These are phyloP conservation scores for Lanmaoa pseudosensibilis DNA, from an alignment of 768 basidiomycete genomes.

Conservation along the genomic window DNA sequence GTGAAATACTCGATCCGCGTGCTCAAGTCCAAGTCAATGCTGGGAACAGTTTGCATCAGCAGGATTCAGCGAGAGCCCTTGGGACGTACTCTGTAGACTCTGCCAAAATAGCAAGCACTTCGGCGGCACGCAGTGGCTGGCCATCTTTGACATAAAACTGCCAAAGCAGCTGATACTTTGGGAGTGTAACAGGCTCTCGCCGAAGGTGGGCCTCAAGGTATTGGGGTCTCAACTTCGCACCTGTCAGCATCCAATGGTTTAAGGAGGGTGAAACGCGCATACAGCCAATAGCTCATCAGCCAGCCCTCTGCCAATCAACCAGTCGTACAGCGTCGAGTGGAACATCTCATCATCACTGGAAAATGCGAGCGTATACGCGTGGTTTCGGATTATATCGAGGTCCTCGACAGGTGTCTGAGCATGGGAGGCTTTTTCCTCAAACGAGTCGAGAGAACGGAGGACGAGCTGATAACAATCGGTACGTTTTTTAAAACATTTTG, in stretches of 20 bases:
- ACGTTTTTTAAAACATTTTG: constrained; percentile 58
- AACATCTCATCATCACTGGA: constrained; percentile 88
- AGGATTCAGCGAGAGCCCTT: neutral
- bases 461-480: constrained; percentile 79
- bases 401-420: constrained; percentile 43
- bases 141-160: constrained; percentile 95
- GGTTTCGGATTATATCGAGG: constrained; percentile 70
- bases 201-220: constrained; percentile 88
- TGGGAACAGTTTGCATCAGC: constrained; percentile 27
- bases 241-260: constrained; percentile 10
- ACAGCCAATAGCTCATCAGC: constrained; percentile 93
- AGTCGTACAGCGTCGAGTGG: constrained; percentile 92
- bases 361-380: constrained; percentile 87
- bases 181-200: constrained; percentile 74
- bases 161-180: constrained; percentile 91
- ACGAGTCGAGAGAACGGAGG: constrained; percentile 75
- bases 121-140: constrained; percentile 83
- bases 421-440: constrained; percentile 62
- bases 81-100: constrained; percentile 73
- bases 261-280: constrained; percentile 20
- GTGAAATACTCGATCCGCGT: constrained; percentile 89
- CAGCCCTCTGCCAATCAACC: constrained; percentile 77
- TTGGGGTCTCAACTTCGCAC: constrained; percentile 70
- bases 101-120: constrained; percentile 78
- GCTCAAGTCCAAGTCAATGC: constrained; percentile 68